Evolutionary conservation across 2,329 filamentous ascomycete species (phyloP).

Genomic region (Xylaria sp.): DNA sequence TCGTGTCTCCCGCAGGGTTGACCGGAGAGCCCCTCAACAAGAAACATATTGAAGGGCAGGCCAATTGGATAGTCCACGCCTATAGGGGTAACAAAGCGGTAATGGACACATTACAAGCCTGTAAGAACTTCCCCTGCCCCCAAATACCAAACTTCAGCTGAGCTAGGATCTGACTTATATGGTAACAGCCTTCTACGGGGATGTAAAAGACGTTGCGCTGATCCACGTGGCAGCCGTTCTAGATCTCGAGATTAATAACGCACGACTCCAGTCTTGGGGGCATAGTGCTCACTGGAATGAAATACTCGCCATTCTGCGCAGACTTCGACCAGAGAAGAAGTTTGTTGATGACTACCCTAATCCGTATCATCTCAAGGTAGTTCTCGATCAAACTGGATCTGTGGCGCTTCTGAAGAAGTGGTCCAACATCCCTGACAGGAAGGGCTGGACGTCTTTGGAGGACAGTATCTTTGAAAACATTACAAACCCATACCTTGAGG

Average conservation of each 20-base stretch:
- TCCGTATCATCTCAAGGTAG: slow-evolving; percentile 5
- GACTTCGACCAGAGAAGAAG: slow-evolving; percentile 5
- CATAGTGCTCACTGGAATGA: slow-evolving; percentile 14
- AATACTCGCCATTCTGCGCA: neutral
- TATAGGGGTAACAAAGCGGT: slow-evolving; percentile 4
- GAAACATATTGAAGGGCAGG: slow-evolving; percentile 10
- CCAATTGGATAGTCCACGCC: slow-evolving; percentile 14
- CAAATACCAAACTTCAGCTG: neutral
- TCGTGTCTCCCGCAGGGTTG: slow-evolving; percentile 7
- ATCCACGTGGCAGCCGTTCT: slow-evolving; percentile 15
- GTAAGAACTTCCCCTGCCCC: neutral
- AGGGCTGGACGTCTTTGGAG: slow-evolving; percentile 14
- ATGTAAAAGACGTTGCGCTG: slow-evolving; percentile 15
- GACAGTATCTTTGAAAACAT: slow-evolving; percentile 12
- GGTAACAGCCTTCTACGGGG: slow-evolving; percentile 7
- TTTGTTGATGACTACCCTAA: slow-evolving; percentile 13
- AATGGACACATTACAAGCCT: slow-evolving; percentile 6
- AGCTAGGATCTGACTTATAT: neutral
- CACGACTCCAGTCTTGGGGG: slow-evolving; percentile 12
- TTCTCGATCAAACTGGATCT: slow-evolving; percentile 10
- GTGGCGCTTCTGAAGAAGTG: slow-evolving; percentile 11
- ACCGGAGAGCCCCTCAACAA: slow-evolving; percentile 10
- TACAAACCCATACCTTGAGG: slow-evolving; percentile 6
- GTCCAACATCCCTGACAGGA: neutral
- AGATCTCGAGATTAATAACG: slow-evolving; percentile 10